Conservation (phyloP, 495 filamentous ascomycete genomes). For the Penicillium longicatenatum region DNA sequence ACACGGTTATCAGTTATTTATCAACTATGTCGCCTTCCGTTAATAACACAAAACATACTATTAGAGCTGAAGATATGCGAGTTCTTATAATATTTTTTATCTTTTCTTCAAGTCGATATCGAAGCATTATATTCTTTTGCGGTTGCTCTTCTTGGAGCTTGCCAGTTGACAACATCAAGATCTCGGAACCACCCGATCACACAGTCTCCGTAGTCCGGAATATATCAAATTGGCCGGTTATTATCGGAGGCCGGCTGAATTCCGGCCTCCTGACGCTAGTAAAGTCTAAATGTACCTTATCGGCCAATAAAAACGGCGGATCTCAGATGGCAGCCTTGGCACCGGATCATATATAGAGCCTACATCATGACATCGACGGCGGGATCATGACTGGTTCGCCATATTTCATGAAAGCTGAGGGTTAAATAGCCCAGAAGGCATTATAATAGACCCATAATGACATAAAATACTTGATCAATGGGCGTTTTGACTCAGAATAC, state of each 20-base stretch:
- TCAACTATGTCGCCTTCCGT: no score
- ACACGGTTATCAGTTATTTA: no score
- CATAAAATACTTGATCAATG: not conserved
- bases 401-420: not conserved
- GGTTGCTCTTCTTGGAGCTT: not conserved
- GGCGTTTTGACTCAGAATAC: conserved; percentile 1
- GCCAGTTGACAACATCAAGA: not conserved
- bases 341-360: conserved; percentile 27
- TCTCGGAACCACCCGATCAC: not conserved
- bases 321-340: conserved; percentile 26
- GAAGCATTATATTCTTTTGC: not conserved
- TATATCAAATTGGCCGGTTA: conserved; percentile 33
- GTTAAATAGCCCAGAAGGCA: not conserved
- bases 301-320: conserved; percentile 23
- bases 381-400: conserved; percentile 5
- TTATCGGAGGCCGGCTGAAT: conserved; percentile 48
- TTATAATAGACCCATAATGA: not conserved
- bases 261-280: conserved; percentile 44
- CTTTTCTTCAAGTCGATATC: not conserved
- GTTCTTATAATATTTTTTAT: not conserved
- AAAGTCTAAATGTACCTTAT: conserved; percentile 30
- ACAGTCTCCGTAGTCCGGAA: not conserved
- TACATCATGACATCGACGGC: conserved; percentile 13
- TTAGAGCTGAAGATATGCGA: not conserved
- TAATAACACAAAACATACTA: no score